Evolutionary conservation across 345 rosid genomes (phyloP), one percentile per base, ranked within the genome.

Genomic region (Arabis alpina): DNA sequence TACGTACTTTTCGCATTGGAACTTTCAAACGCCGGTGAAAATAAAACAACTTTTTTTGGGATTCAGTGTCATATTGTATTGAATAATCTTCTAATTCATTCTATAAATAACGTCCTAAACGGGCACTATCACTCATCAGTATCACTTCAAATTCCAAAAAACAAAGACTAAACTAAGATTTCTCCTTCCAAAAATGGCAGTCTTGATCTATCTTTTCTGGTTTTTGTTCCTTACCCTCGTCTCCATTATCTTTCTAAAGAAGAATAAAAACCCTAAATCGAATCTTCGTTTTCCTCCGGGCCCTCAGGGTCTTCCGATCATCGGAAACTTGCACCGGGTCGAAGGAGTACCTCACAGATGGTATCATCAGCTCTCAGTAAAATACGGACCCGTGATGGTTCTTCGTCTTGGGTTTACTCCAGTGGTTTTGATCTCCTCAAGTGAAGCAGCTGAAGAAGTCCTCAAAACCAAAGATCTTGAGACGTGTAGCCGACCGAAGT

Each of bases 381-480:
- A 76, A 42, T 77, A 78, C 54, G 88, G 86, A 13, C 71, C 89
- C 3, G 69, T 87, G 24, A 40, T 83, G 76, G 54, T 64, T 8
- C 16, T 85, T 6, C 66, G 42, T 25, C 64, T 85, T 0, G 89
- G 86, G 1, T 34, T 2, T 14, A 24, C 28, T 4, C 72, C 78
- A 10, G 2, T 64, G 3, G 11, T 83, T 0, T 73, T 80, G 15
- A 61, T 83, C 28, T 82, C 83, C 13, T 83, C 87, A 0, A 80
- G 81, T 0, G 52, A 76, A 64, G 49, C 69, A 66, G 87, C 80
- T 2, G 64, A 74, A 70, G 70, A 70, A 39, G 59, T 82, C 2
- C 3, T 85, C 56, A 82, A 78, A 51, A 68, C 70, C 7, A 75
- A 80, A 5, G 88, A 85, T 45, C 41, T 78, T 73, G 6, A 45